Evolutionary conservation across 805 yeast genomes (phyloP), one percentile per base, ranked within the genome.

Genomic region (Maudiozyma pseudohumilis): DNA sequence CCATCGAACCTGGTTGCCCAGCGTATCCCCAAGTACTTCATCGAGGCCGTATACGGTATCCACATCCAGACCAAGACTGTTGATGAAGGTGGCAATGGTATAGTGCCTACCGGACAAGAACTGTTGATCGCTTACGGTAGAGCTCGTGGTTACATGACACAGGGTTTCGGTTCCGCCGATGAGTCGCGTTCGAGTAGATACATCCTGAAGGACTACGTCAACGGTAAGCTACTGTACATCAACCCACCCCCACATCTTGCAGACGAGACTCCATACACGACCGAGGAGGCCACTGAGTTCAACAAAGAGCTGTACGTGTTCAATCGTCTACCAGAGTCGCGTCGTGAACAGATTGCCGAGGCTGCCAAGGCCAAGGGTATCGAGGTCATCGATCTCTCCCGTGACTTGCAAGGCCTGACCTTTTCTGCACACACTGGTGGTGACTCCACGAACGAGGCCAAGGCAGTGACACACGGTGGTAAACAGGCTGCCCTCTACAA

Each of bases 91-190:
- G 96, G 96, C 41, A 69, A 75, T 29, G 95, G 96, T 17, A 44
- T 46, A 12, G 65, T 73, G 25, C 95, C 96, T 24, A 84, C 95
- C 4, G 82, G 96, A 0, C 79, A 83, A 55, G 97, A 92, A 59
- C 60, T 92, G 28, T 69, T 92, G 41, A 82, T 76, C 34, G 94
- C 97, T 0, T 92, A 92, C 56, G 97, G 96, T 6, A 74, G 94
- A 64, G 92, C 96, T 3, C 76, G 98, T 63, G 98, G 99, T 51
- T 92, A 76, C 59, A 88, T 86, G 94, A 83, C 96, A 0, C 96
- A 94, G 60, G 94, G 94, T 55, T 88, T 84, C 55, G 97, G 97
- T 55, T 76, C 86, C 48, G 97, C 98, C 3, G 99, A 92, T 66
- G 94, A 87, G 59, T 77, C 94, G 30, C 74, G 98, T 60, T 95